phyloP scores from a whole-genome alignment of 129 eudicot species.

The Helianthus annuus region HanXRQr2.0-SUNRISE NC_035442.2:125715609-125716108 shows the following conservation, averaged over 20 bases:
- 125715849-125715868: slow-evolving; percentile 9
- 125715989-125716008: no score
- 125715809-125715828: slow-evolving; percentile 19
- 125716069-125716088: no score
- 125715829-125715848: slow-evolving; percentile 14
- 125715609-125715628: no score
- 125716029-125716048: no score
- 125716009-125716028: no score
- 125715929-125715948: no score
- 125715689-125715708: neutral
- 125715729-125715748: neutral
- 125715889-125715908: slow-evolving; percentile 27
- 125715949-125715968: no score
- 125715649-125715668: no score
- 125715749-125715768: slow-evolving; percentile 15
- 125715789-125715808: slow-evolving; percentile 21
- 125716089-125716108: no score
- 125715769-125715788: slow-evolving; percentile 27
- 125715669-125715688: neutral
- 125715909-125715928: slow-evolving; percentile 13
- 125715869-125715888: slow-evolving; percentile 9
- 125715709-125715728: neutral
- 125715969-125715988: no score
- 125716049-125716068: no score
- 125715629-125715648: no score